Evolutionary conservation across 805 yeast genomes (phyloP).

Genomic region (Sugiyamaella valdiviana): DNA sequence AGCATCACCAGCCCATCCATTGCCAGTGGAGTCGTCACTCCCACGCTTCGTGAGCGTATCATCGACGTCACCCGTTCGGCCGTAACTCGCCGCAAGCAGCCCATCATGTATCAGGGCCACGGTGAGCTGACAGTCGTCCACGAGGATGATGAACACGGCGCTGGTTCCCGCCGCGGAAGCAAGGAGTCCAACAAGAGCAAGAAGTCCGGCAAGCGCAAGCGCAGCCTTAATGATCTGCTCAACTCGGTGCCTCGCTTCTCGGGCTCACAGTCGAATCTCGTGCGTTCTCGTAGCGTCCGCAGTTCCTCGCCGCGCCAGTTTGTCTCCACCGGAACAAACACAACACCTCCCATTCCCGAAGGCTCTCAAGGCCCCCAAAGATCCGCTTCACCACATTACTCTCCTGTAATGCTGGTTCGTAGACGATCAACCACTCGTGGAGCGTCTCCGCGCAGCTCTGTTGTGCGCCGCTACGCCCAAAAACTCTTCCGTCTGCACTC

Average conservation of each 20-base stretch:
- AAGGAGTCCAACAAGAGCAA: neutral
- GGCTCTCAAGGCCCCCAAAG: no score
- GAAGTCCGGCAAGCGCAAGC: neutral
- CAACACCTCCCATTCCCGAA: slow-evolving; percentile 5
- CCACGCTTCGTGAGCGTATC: slow-evolving; percentile 4
- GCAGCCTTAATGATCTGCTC: neutral
- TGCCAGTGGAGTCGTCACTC: slow-evolving; percentile 48
- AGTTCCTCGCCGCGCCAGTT: neutral
- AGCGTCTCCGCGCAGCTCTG: slow-evolving; percentile 10
- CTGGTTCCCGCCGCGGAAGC: neutral
- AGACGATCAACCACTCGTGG: slow-evolving; percentile 4
- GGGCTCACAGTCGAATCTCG: neutral
- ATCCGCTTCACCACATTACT: neutral
- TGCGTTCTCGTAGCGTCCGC: neutral
- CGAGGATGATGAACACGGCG: neutral
- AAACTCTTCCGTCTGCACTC: slow-evolving; percentile 12
- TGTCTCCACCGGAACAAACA: neutral
- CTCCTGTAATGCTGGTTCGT: slow-evolving; percentile 18
- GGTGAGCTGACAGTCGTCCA: neutral
- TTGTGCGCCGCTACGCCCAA: slow-evolving; percentile 11
- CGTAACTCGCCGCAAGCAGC: slow-evolving; percentile 1
- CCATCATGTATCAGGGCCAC: slow-evolving; percentile 5
- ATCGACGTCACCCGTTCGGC: slow-evolving; percentile 7
- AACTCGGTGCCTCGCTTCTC: neutral
- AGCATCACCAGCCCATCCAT: slow-evolving; percentile 84